Evolutionary conservation across 2,329 filamentous ascomycete genomes (phyloP).

Genomic region (Leptographium procerum): DNA sequence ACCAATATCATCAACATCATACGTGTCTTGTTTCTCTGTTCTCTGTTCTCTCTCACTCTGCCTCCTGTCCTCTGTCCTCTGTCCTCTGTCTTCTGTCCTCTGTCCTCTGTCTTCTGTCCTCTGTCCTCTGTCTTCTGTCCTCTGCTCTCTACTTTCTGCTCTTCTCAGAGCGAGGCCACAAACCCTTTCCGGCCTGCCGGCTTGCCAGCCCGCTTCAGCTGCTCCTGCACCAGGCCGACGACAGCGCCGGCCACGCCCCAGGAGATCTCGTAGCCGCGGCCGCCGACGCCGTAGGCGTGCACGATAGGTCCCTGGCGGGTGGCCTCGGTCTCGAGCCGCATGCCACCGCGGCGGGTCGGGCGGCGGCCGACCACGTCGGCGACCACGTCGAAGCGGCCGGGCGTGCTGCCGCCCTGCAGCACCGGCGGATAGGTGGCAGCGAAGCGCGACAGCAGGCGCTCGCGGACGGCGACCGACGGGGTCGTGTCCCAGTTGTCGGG

Average conservation of each 20-base stretch:
- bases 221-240: conserved; percentile 22
- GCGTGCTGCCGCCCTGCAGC: conserved; percentile 7
- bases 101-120: too few species aligned
- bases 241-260: conserved; percentile 47
- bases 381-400: conserved; percentile 10
- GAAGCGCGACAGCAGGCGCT: conserved; percentile 30
- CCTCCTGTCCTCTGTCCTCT: too few species aligned
- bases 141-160: too few species aligned
- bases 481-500: conserved; percentile 41
- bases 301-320: conserved; percentile 12
- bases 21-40: too few species aligned
- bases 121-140: too few species aligned
- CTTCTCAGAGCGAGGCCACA: background rate
- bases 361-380: conserved; percentile 33
- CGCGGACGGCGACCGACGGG: conserved; percentile 34
- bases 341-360: conserved; percentile 32
- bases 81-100: too few species aligned
- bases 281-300: conserved; percentile 49
- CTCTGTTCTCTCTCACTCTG: too few species aligned
- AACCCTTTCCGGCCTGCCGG: background rate
- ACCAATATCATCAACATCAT: too few species aligned
- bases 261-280: conserved; percentile 49
- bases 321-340: conserved; percentile 42
- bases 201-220: background rate
- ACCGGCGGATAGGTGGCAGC: conserved; percentile 28